Conservation (phyloP, 371 early-diverging fungal genomes). For the Zopfochytrium polystomum region DNA sequence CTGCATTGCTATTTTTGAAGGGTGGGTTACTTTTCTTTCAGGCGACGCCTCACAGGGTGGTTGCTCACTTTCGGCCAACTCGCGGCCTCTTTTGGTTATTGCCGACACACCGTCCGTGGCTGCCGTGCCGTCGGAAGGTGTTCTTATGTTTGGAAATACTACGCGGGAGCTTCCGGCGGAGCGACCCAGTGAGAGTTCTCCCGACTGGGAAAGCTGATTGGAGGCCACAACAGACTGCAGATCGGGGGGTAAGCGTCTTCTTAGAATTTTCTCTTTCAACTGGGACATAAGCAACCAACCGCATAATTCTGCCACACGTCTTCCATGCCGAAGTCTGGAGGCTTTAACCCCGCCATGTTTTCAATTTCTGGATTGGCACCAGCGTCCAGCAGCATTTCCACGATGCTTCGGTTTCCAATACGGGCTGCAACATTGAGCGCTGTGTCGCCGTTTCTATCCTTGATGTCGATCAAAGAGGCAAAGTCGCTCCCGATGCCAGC, state of each 20-base stretch:
- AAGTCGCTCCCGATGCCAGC: conserved; percentile 52
- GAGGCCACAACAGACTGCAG: too few relatives aligned
- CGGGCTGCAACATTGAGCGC: conserved; percentile 85
- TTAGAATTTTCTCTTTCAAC: too few relatives aligned
- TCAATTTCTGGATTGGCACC: conserved; percentile 75
- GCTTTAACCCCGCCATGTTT: conserved; percentile 67
- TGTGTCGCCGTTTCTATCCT: conserved; percentile 84
- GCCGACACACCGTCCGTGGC: not conserved
- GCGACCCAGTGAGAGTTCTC: too few relatives aligned
- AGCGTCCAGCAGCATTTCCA: conserved; percentile 70
- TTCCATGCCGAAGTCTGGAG: conserved; percentile 48
- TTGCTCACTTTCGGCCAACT: not conserved
- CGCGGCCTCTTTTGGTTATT: not conserved
- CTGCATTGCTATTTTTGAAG: too few relatives aligned
- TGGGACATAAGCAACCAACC: too few relatives aligned
- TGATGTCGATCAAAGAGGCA: conserved; percentile 70
- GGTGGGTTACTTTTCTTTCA: too few relatives aligned
- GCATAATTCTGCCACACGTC: too few relatives aligned
- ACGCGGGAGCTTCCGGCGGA: too few relatives aligned
- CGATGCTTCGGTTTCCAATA: conserved; percentile 69
- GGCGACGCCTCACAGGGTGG: not conserved
- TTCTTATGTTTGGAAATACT: too few relatives aligned
- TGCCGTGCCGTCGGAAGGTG: too few relatives aligned
- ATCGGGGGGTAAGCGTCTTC: too few relatives aligned
- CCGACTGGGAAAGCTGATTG: too few relatives aligned